Conservation (phyloP, 805 yeast genomes). For the Candida succiphila region DNA sequence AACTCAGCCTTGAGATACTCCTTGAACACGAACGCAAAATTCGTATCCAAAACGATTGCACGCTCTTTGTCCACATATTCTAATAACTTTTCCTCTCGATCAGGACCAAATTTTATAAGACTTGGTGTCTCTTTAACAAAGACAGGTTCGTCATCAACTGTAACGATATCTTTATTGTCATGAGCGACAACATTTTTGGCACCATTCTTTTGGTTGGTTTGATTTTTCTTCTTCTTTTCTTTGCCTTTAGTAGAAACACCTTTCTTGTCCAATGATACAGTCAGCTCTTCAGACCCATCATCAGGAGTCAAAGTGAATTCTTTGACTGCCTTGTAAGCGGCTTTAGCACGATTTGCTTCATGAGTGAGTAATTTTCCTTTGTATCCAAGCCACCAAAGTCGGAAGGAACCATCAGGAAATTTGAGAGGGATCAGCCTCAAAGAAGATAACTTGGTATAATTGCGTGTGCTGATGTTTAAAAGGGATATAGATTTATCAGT, state of each 20-base stretch:
- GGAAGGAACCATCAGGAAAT: no score
- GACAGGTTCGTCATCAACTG: no score
- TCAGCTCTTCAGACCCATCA: background rate
- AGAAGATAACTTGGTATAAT: no score
- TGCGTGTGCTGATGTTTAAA: no score
- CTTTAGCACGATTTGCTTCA: background rate
- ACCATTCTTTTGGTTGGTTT: background rate
- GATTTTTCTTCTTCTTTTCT: background rate
- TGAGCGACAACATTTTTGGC: background rate
- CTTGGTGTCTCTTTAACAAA: background rate
- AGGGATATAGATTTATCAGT: no score
- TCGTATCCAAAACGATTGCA: background rate
- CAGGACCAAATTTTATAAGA: background rate
- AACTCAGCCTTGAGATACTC: background rate
- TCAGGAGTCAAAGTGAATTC: background rate
- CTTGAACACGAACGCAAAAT: background rate
- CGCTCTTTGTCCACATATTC: background rate
- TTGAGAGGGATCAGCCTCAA: no score
- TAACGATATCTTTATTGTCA: background rate
- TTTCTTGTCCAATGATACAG: background rate
- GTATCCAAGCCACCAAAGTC: conserved; percentile 10
- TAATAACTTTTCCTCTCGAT: background rate
- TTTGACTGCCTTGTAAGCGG: background rate
- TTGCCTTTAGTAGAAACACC: background rate
- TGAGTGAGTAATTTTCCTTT: conserved; percentile 3